Percentiles rank a stretch among this genome's conserved stretches.
Evolutionary conservation across 768 basidiomycete species (phyloP).

Genomic region (Neoboletus brunneissimus): DNA sequence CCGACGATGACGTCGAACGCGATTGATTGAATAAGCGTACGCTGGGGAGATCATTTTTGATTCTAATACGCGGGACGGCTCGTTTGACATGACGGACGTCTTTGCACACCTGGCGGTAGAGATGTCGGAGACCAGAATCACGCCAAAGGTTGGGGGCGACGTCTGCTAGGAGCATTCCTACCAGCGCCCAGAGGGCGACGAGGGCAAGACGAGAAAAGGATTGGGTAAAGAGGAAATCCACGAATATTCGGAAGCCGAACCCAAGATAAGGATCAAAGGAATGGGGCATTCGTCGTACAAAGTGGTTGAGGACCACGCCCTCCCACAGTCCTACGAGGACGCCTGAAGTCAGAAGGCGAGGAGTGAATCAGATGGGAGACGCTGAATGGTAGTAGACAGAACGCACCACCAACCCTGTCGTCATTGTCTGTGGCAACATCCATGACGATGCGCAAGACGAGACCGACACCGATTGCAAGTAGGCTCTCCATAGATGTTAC

Average conservation of each 20-base stretch:
- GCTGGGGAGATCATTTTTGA: conserved; percentile 32
- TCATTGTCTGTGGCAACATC: conserved; percentile 42
- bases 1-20: conserved; percentile 16
- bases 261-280: conserved; percentile 71
- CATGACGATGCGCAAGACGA: conserved; percentile 61
- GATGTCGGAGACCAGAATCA: conserved; percentile 38
- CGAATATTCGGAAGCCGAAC: conserved; percentile 63
- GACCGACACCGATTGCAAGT: conserved; percentile 64
- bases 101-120: conserved; percentile 38
- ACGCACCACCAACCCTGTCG: conserved; percentile 31
- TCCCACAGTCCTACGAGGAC: conserved; percentile 78
- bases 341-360: conserved; percentile 36
- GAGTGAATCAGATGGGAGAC: conserved; percentile 1
- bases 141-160: conserved; percentile 46
- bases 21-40: conserved; percentile 24
- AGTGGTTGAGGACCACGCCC: conserved; percentile 71
- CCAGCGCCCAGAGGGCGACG: conserved; percentile 50
- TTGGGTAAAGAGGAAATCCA: conserved; percentile 69
- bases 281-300: conserved; percentile 59
- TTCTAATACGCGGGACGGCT: conserved; percentile 30
- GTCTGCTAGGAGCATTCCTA: conserved; percentile 54
- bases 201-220: conserved; percentile 44
- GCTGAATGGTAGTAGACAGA: not conserved
- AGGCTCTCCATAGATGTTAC: conserved; percentile 61
- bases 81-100: conserved; percentile 32